Evolutionary conservation across 352 stramenopile species (phyloP), one percentile per base, ranked within the genome.

Genomic region (Globisporangium okanoganense): DNA sequence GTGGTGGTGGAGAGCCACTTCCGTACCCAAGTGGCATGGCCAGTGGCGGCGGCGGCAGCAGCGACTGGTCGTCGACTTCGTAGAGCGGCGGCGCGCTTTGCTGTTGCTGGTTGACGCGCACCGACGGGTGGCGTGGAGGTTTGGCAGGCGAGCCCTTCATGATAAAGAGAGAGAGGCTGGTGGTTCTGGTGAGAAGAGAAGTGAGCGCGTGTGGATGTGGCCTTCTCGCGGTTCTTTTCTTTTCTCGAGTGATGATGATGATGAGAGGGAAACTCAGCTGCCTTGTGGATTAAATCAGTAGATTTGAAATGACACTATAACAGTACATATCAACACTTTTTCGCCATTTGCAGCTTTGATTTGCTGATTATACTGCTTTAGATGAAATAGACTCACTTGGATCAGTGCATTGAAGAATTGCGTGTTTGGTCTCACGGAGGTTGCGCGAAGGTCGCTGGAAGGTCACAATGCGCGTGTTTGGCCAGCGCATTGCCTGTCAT

Each of bases 21-120:
- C 58, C 58, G 25, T 64, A 64, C 13, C 58, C 50, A 22, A 57
- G 54, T 1, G 55, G 52, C 29, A 65, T 45, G 0, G 53, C 53
- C n/a, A 66, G 44, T 2, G 57, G 57, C 12, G 35, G 38, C 5
- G 57, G 57, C 12, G 36, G 38, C 2, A 56, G 38, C 5, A 56
- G 50, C 36, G 56, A 65, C 31, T 41, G 27, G 18, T 41, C 29
- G 53, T 45, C 36, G 0, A 25, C 43, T n/a, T 49, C 43, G 43
- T 49, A 55, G 18, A 55, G 29, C 43, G 57, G 61, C 14, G 66
- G 62, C 24, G 57, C 61, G 22, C 56, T 63, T 38, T 54, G 51
- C 24, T 49, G 22, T 12, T 50, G 48, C 48, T 58, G 48, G 31
- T 57, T 61, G 20, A 20, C 9, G 24, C 52, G 52, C 22, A 35